These are phyloP conservation scores for Metarhizium guizhouense DNA, from an alignment of 2,329 filamentous ascomycete species.

Conservation along the genomic window DNA sequence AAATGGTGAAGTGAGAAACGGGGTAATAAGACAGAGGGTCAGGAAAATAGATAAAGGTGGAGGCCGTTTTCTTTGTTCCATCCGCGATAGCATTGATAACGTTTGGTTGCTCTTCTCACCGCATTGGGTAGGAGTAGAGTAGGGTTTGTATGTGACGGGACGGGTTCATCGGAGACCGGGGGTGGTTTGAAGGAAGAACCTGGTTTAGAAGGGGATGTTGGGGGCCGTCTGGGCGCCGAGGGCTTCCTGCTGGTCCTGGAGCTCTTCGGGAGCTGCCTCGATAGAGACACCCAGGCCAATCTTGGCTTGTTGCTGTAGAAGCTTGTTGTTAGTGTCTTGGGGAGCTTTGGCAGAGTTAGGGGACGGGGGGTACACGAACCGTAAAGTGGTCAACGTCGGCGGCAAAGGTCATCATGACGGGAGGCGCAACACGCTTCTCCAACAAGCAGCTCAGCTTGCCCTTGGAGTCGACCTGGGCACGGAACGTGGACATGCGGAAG, in stretches of 20 bases:
- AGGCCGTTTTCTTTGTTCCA: not conserved
- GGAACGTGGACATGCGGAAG: conserved; percentile 91
- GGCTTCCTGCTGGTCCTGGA: conserved; percentile 74
- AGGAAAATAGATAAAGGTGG: not conserved
- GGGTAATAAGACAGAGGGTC: not conserved
- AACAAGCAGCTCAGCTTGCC: conserved; percentile 88
- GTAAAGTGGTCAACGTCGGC: conserved; percentile 94
- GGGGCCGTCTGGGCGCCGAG: conserved; percentile 39
- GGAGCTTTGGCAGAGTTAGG: not conserved
- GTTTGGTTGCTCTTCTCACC: conserved; percentile 7
- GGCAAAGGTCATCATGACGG: conserved; percentile 88
- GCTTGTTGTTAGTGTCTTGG: conserved; percentile 5
- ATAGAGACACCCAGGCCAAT: conserved; percentile 90
- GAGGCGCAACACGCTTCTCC: conserved; percentile 91
- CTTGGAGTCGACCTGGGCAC: conserved; percentile 89
- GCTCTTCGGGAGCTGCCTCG: conserved; percentile 73
- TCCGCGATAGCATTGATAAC: not conserved
- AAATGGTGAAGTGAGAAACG: not conserved
- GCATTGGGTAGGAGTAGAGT: conserved; percentile 13
- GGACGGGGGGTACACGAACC: conserved; percentile 46
- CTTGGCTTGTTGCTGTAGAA: conserved; percentile 77
- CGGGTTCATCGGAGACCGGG: conserved; percentile 7
- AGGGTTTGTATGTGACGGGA: conserved; percentile 8
- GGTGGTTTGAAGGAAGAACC: not conserved
- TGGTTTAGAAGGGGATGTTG: conserved; percentile 57